phyloP scores from a whole-genome alignment of 306 rosid genomes.

The Medicago ruthenica region DNA sequence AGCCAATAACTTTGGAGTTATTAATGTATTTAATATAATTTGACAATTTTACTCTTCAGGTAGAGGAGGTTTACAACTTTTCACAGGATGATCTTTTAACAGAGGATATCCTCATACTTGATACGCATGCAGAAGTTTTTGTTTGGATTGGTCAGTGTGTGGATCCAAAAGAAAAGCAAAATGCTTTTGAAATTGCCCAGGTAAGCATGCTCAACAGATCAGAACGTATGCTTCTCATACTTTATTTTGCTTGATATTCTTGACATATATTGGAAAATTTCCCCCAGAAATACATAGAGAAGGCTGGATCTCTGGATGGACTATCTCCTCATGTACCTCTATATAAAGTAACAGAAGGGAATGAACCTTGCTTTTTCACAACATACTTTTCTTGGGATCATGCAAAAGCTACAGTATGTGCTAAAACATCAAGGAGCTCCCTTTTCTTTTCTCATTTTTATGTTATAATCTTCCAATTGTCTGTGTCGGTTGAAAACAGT shows the following conservation, averaged over 20 bases:
- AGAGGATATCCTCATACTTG: conserved; percentile 91
- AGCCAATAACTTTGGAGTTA: conserved; percentile 28
- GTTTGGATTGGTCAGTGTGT: conserved; percentile 95
- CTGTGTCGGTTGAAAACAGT: conserved; percentile 10
- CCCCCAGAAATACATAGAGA: conserved; percentile 78
- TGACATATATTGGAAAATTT: conserved; percentile 34
- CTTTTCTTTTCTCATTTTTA: conserved; percentile 37
- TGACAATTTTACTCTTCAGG: conserved; percentile 54
- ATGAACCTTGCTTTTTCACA: conserved; percentile 96
- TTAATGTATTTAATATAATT: conserved; percentile 43
- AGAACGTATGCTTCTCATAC: conserved; percentile 4
- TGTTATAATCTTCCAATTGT: conserved; percentile 19
- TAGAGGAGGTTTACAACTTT: conserved; percentile 88
- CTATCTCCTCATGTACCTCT: conserved; percentile 79
- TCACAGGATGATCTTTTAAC: conserved; percentile 94
- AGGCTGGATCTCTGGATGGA: conserved; percentile 90
- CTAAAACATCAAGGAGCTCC: conserved; percentile 28
- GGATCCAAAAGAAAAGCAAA: conserved; percentile 89
- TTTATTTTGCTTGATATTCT: conserved; percentile 17
- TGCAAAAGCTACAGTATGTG: conserved; percentile 79
- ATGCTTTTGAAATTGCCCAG: conserved; percentile 82
- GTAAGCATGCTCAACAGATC: conserved; percentile 52
- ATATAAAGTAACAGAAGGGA: conserved; percentile 93
- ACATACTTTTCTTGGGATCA: conserved; percentile 93
- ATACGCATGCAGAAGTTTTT: conserved; percentile 97